These are phyloP conservation scores for Dictyostelium firmibasis DNA, from an alignment of 78 protist species.

Conservation along the genomic window DNA sequence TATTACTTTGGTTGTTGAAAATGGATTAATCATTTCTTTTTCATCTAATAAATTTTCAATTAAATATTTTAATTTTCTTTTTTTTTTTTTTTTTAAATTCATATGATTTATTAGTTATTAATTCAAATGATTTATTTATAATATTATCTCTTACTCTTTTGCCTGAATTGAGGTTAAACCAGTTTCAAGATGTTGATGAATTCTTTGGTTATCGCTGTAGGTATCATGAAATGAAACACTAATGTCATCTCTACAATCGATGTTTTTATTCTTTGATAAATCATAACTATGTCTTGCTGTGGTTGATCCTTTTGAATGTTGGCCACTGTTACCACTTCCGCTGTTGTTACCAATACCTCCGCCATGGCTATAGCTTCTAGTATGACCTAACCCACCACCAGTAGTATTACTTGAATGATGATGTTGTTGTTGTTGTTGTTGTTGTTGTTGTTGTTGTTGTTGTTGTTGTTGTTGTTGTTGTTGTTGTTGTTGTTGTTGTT, in stretches of 20 bases:
- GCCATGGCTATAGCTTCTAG: background rate
- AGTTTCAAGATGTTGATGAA: slow-evolving; percentile 63
- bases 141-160: slow-evolving; percentile 43
- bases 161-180: slow-evolving; percentile 62
- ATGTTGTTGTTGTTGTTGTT: background rate
- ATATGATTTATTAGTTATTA: no score
- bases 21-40: slow-evolving; percentile 41
- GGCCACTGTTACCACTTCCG: background rate
- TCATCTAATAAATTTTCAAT: slow-evolving; percentile 42
- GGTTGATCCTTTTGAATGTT: background rate
- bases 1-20: background rate
- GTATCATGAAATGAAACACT: slow-evolving; percentile 64
- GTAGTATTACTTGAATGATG: background rate
- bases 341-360: background rate
- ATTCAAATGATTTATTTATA: no score
- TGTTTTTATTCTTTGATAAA: background rate
- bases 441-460: no score
- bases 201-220: slow-evolving; percentile 41
- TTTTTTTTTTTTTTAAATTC: background rate
- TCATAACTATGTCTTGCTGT: slow-evolving; percentile 13
- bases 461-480: background rate
- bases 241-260: slow-evolving; percentile 27
- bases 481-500: background rate
- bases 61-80: slow-evolving; percentile 28
- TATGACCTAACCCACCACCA: background rate